Percentiles rank a stretch among this genome's conserved stretches.
Conservation (phyloP, 2,329 filamentous ascomycete species). For the Venturia asperata region DNA sequence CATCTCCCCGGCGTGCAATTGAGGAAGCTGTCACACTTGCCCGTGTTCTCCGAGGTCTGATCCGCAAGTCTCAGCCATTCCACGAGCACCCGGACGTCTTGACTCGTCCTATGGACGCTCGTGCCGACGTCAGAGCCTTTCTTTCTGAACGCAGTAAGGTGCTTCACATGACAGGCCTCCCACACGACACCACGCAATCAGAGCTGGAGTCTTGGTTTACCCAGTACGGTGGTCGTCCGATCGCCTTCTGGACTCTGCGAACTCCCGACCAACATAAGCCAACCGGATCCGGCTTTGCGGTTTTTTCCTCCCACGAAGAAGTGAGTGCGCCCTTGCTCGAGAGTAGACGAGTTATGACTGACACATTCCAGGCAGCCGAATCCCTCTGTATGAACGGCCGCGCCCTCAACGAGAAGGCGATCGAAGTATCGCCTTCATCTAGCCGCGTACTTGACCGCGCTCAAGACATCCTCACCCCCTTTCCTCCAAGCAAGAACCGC, state of each 20-base stretch:
- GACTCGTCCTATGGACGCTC: slow-evolving; percentile 90
- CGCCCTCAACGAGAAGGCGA: slow-evolving; percentile 96
- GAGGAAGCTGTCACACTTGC: slow-evolving; percentile 94
- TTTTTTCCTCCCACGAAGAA: slow-evolving; percentile 99
- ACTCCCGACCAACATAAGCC: slow-evolving; percentile 99
- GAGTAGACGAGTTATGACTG: not conserved
- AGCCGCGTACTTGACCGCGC: slow-evolving; percentile 92
- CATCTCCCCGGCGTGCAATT: slow-evolving; percentile 91
- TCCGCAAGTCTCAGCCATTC: slow-evolving; percentile 90
- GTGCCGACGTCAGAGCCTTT: slow-evolving; percentile 93
- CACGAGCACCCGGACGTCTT: slow-evolving; percentile 93
- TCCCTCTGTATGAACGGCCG: slow-evolving; percentile 99
- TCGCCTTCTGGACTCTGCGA: slow-evolving; percentile 97
- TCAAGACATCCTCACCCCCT: slow-evolving; percentile 90
- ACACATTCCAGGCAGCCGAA: slow-evolving; percentile 69
- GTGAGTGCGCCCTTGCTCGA: slow-evolving; percentile 46
- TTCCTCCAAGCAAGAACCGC: slow-evolving; percentile 97
- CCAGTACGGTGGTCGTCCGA: slow-evolving; percentile 93
- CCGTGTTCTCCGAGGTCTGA: slow-evolving; percentile 82
- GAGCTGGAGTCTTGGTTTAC: slow-evolving; percentile 99
- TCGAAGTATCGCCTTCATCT: slow-evolving; percentile 97
- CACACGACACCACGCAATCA: slow-evolving; percentile 96
- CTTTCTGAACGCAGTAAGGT: slow-evolving; percentile 95
- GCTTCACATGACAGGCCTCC: slow-evolving; percentile 92
- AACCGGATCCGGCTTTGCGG: slow-evolving; percentile 95